Percentiles rank a stretch among this genome's conserved stretches.
These are phyloP conservation scores for Pyrenula aspistea DNA, from an alignment of 495 filamentous ascomycete species.

Conservation along the genomic window DNA sequence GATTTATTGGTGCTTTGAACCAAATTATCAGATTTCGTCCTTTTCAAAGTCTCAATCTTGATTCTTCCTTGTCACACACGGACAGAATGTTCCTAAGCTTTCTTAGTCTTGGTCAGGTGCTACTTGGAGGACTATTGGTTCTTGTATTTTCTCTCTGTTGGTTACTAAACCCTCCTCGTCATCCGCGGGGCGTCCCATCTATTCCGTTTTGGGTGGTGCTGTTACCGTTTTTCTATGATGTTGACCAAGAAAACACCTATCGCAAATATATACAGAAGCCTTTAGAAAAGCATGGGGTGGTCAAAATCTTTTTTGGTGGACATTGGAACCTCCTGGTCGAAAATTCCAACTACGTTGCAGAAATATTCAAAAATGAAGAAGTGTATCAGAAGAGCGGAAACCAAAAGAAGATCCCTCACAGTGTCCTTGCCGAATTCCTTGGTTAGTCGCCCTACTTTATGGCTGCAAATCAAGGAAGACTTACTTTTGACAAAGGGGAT, in stretches of 20 bases:
- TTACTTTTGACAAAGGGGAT: slow-evolving; percentile 11
- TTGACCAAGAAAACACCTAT: slow-evolving; percentile 11
- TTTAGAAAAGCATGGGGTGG: slow-evolving; percentile 24
- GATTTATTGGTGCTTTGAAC: neutral
- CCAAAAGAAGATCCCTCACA: slow-evolving; percentile 33
- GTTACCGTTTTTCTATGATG: slow-evolving; percentile 5
- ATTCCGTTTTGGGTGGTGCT: slow-evolving; percentile 12
- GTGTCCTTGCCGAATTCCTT: slow-evolving; percentile 23
- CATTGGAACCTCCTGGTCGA: slow-evolving; percentile 27
- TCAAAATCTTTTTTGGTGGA: slow-evolving; percentile 30
- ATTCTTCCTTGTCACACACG: neutral
- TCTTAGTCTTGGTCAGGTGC: neutral
- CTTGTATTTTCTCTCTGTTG: neutral
- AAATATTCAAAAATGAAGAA: slow-evolving; percentile 35
- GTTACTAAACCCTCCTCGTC: slow-evolving; percentile 8
- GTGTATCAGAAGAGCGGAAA: slow-evolving; percentile 30
- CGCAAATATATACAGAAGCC: slow-evolving; percentile 6
- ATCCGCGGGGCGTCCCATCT: slow-evolving; percentile 7
- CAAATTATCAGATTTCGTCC: neutral
- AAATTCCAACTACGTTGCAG: slow-evolving; percentile 22
- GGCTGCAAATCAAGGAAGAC: neutral
- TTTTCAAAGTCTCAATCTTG: neutral
- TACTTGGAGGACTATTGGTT: neutral
- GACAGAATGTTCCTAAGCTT: neutral
- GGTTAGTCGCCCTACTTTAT: slow-evolving; percentile 2